Percentiles rank a stretch among this genome's conserved stretches.
Evolutionary conservation across 371 early-diverging fungal species (phyloP).

Genomic region (Syncephalastrum contaminatum): DNA sequence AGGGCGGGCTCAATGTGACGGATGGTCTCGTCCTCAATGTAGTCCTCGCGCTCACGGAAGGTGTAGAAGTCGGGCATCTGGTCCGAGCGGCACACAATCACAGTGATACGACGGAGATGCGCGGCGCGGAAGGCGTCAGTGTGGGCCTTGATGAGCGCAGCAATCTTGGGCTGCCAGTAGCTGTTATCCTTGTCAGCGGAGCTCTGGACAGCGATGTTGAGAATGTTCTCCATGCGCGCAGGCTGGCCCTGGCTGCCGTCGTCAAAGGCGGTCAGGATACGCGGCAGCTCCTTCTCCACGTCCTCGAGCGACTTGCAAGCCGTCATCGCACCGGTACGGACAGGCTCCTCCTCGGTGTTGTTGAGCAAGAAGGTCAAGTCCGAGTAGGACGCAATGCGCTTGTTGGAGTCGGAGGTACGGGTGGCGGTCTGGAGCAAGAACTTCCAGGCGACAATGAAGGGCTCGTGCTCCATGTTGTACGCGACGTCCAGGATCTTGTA

Average conservation of each 20-base stretch:
- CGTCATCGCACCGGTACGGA: conserved; percentile 72
- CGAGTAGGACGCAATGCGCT: conserved; percentile 74
- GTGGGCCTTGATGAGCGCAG: conserved; percentile 54
- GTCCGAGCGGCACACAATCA: conserved; percentile 80
- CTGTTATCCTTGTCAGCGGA: conserved; percentile 63
- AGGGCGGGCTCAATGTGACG: conserved; percentile 98
- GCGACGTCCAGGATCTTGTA: conserved; percentile 86
- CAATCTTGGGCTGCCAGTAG: conserved; percentile 62
- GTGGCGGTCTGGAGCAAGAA: conserved; percentile 68
- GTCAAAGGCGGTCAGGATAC: conserved; percentile 56
- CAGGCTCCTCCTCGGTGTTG: conserved; percentile 63
- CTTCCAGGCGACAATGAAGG: conserved; percentile 79
- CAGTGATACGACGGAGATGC: conserved; percentile 88
- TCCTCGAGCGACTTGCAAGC: conserved; percentile 58
- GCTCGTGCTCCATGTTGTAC: conserved; percentile 69
- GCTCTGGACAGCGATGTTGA: conserved; percentile 75
- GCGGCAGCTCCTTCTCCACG: conserved; percentile 48
- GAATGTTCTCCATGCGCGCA: conserved; percentile 67
- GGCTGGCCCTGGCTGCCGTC: conserved; percentile 19
- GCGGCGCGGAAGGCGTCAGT: conserved; percentile 67
- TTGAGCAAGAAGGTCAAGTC: conserved; percentile 70
- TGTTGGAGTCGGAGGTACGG: conserved; percentile 48
- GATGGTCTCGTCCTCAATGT: conserved; percentile 89
- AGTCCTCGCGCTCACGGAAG: conserved; percentile 88
- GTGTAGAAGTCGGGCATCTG: conserved; percentile 93